Evolutionary conservation across 805 yeast genomes (phyloP), one percentile per base, ranked within the genome.

Genomic region (Nakazawaea holstii): DNA sequence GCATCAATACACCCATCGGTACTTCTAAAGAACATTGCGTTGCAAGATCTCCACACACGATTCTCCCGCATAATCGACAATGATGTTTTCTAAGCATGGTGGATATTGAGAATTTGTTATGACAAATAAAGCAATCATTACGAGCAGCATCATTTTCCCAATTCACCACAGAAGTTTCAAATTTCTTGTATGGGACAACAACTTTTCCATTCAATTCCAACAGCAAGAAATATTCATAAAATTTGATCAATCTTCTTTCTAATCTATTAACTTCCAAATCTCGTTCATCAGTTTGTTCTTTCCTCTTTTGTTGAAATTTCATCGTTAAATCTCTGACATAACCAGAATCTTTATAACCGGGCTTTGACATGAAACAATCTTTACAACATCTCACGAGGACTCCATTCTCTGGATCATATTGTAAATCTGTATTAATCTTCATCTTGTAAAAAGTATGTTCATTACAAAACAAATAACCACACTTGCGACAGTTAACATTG

Each of bases 11-110:
- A 17, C 59, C 60, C 1, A 83, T 55, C 0, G 87, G 87, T 0
- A 88, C 82, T 47, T 80, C 79, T 59, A 81, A 78, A 0, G 97
- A 89, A 61, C 99, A 92, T 11, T 69, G 82, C 8, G 70, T 74
- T 42, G 50, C 66, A 44, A 62, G 55, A 53, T 82, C 83, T 26
- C 84, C 95, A 66, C 97, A 92, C 0, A 89, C 87, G 1, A 86
- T 78, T 27, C 64, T 59, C 0, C 98, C 98, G 68, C 99, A 92
- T 26, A 90, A 62, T 33, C 98, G 69, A 62, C 99, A 94, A 61
- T 92, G 99, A 60, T 94, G 98, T 53, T 84, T 87, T 43, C 97
- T 68, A n/a, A 39, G 33, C 24, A 76, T 55, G 0, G 55, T 43
- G 10, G 79, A 59, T 39, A 85, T 65, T 9, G 74, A 69, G 61